Evolutionary conservation across 495 filamentous ascomycete genomes (phyloP).

Genomic region (Durotheca rogersii): DNA sequence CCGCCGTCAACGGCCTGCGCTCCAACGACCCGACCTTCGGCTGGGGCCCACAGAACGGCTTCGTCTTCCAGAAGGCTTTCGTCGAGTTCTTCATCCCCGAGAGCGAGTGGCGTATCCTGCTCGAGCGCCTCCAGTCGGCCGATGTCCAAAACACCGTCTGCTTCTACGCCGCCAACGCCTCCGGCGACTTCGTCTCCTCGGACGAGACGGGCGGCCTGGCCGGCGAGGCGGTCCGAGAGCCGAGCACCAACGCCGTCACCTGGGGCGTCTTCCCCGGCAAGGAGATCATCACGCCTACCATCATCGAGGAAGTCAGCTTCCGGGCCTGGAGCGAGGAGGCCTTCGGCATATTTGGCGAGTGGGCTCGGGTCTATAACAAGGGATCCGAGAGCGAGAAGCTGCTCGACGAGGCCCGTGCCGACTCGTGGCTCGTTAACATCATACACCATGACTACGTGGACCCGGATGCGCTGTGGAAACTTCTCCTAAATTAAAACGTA

Average conservation of each 20-base stretch:
- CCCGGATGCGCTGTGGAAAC: slow-evolving; percentile 62
- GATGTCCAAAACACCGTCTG: slow-evolving; percentile 64
- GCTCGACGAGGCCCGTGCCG: slow-evolving; percentile 63
- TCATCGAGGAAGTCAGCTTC: slow-evolving; percentile 96
- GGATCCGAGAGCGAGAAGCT: slow-evolving; percentile 65
- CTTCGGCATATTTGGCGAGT: slow-evolving; percentile 92
- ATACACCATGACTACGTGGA: slow-evolving; percentile 83
- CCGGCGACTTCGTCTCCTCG: slow-evolving; percentile 69
- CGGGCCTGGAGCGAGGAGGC: slow-evolving; percentile 94
- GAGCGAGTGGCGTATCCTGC: slow-evolving; percentile 66
- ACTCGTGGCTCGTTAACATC: slow-evolving; percentile 85
- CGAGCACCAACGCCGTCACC: slow-evolving; percentile 86
- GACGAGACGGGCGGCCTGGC: slow-evolving; percentile 39
- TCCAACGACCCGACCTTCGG: slow-evolving; percentile 80
- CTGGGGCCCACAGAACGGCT: slow-evolving; percentile 90
- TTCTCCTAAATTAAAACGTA: slow-evolving; percentile 42
- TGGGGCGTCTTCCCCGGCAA: slow-evolving; percentile 97
- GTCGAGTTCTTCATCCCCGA: slow-evolving; percentile 89
- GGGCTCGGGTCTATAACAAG: slow-evolving; percentile 78
- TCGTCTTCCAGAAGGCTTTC: slow-evolving; percentile 97
- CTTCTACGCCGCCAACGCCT: slow-evolving; percentile 79
- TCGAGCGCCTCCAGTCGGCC: slow-evolving; percentile 56
- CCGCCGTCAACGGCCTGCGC: slow-evolving; percentile 81
- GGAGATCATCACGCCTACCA: slow-evolving; percentile 96
- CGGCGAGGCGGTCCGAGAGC: slow-evolving; percentile 31